Evolutionary conservation across 2,329 filamentous ascomycete species (phyloP).

Genomic region (Phaeophleospora eucalypticola): DNA sequence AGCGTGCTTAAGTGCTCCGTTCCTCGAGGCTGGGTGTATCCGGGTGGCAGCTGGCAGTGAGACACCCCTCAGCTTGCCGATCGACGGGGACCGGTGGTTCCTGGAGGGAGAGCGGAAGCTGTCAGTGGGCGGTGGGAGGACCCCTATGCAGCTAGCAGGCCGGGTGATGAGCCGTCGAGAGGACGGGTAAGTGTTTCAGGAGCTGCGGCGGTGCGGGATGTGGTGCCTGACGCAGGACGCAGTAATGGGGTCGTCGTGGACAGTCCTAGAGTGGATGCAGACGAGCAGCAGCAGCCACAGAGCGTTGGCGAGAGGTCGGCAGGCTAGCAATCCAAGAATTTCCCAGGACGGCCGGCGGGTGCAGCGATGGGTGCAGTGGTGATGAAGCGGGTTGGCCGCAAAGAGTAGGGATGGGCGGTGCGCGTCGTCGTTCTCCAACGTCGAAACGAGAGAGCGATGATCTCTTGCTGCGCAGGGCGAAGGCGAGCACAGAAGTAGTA

Average conservation of each 20-base stretch:
- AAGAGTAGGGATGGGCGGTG: constrained; percentile 17
- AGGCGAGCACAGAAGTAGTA: constrained; percentile 6
- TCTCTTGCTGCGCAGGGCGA: constrained; percentile 4
- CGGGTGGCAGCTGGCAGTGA: constrained; percentile 16
- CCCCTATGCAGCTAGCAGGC: constrained; percentile 24
- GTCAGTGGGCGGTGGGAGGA: constrained; percentile 24
- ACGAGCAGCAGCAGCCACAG: not conserved
- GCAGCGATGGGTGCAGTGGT: too few relatives aligned
- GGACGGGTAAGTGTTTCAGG: constrained; percentile 21
- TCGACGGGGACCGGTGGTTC: constrained; percentile 13
- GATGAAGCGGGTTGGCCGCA: constrained; percentile 10
- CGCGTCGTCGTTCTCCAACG: too few relatives aligned
- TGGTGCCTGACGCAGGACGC: not conserved
- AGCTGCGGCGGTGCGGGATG: constrained; percentile 1
- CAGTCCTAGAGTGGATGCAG: not conserved
- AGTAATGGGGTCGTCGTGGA: too few relatives aligned
- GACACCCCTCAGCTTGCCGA: constrained; percentile 15
- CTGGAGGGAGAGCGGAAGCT: constrained; percentile 18
- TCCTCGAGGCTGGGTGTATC: constrained; percentile 26
- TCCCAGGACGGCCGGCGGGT: constrained; percentile 1
- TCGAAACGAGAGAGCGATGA: too few relatives aligned
- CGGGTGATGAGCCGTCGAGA: constrained; percentile 18
- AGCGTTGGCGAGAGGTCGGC: constrained; percentile 2
- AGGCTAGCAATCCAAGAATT: not conserved
- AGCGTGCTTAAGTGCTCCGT: constrained; percentile 40